These are phyloP conservation scores for Jaapia argillacea DNA, from an alignment of 768 basidiomycete species.

Conservation along the genomic window DNA sequence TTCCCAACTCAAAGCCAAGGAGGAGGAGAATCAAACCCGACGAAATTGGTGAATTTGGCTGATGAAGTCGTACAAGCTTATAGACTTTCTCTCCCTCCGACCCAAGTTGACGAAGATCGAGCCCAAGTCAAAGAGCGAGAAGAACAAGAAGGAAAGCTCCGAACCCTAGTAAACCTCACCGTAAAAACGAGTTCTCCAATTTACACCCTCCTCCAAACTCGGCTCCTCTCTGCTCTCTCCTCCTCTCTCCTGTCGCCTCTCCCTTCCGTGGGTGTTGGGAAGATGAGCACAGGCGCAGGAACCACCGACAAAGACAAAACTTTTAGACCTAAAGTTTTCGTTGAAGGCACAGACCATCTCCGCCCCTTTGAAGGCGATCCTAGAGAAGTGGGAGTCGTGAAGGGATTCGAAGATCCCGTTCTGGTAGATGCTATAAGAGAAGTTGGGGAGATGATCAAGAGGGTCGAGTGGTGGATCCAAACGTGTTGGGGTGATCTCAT, in stretches of 20 bases:
- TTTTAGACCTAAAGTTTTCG: too few species aligned
- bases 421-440: constrained; percentile 35
- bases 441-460: constrained; percentile 26
- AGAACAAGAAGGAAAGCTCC: constrained; percentile 44
- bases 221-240: constrained; percentile 40
- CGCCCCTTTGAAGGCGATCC: constrained; percentile 1
- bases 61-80: constrained; percentile 62
- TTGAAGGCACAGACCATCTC: too few species aligned
- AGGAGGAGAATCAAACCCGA: constrained; percentile 23
- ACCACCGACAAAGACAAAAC: too few species aligned
- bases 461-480: constrained; percentile 38
- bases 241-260: too few species aligned
- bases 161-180: constrained; percentile 53
- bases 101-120: too few species aligned
- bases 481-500: too few species aligned
- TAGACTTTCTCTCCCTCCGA: constrained; percentile 14
- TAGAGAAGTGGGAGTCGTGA: constrained; percentile 22
- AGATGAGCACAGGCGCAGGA: constrained; percentile 1
- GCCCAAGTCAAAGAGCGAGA: too few species aligned
- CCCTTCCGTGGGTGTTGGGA: constrained; percentile 20
- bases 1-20: too few species aligned
- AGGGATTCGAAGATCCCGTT: constrained; percentile 61
- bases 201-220: constrained; percentile 49
- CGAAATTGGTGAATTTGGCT: constrained; percentile 58
- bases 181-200: constrained; percentile 56